Evolutionary conservation across 2,329 filamentous ascomycete species (phyloP).

Genomic region (Raffaelea ambrosiae): DNA sequence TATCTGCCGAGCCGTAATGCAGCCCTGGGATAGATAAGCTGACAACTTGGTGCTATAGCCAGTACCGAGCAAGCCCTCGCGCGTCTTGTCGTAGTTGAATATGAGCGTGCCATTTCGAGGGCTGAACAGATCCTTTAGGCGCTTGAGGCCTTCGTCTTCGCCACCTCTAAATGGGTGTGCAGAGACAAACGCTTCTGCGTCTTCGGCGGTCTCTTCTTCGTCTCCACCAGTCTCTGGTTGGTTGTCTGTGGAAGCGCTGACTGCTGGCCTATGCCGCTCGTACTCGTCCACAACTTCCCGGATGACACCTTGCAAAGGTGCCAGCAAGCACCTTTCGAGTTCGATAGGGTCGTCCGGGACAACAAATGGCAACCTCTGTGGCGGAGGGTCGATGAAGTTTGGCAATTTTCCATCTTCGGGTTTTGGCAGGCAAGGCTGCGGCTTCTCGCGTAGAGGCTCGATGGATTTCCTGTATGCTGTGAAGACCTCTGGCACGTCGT

Average conservation of each 20-base stretch:
- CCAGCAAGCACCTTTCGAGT: slow-evolving; percentile 44
- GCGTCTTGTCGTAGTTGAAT: slow-evolving; percentile 58
- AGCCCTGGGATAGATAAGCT: slow-evolving; percentile 63
- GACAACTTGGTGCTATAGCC: slow-evolving; percentile 73
- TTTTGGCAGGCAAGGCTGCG: slow-evolving; percentile 46
- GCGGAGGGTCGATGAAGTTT: slow-evolving; percentile 48
- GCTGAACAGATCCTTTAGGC: slow-evolving; percentile 52
- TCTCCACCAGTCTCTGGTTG: neutral
- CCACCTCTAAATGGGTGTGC: slow-evolving; percentile 63
- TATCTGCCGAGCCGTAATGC: slow-evolving; percentile 63
- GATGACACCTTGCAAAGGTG: slow-evolving; percentile 47
- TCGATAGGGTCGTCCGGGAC: slow-evolving; percentile 48
- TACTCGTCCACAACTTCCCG: slow-evolving; percentile 17
- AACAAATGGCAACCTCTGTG: slow-evolving; percentile 53
- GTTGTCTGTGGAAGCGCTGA: too few species aligned
- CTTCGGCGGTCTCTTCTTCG: too few species aligned
- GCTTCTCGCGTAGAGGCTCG: slow-evolving; percentile 60
- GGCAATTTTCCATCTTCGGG: slow-evolving; percentile 46
- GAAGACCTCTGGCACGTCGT: slow-evolving; percentile 65
- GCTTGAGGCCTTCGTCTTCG: slow-evolving; percentile 48
- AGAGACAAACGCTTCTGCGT: slow-evolving; percentile 42
- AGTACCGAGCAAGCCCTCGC: slow-evolving; percentile 61
- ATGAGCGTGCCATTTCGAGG: slow-evolving; percentile 41
- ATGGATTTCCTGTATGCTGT: slow-evolving; percentile 66
- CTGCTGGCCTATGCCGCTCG: neutral